These are phyloP conservation scores for Eruca vesicaria DNA, from an alignment of 441 rosid species.

Conservation along the genomic window DNA sequence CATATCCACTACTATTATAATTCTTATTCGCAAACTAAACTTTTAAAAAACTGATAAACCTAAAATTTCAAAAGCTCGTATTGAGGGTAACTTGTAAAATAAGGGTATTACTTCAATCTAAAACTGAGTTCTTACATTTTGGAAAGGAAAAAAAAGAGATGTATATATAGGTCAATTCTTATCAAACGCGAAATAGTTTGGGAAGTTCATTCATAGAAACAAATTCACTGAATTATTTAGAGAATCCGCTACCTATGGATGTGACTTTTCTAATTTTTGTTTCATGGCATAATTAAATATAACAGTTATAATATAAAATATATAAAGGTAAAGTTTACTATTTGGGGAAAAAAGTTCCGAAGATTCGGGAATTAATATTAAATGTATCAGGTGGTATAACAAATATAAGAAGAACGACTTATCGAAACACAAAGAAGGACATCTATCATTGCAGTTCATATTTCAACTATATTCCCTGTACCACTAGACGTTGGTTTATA, in stretches of 20 bases:
- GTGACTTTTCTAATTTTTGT: not conserved
- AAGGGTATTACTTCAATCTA: not conserved
- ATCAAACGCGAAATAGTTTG: not conserved
- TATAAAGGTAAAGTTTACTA: slow-evolving; percentile 9
- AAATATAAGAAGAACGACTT: slow-evolving; percentile 36
- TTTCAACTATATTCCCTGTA: slow-evolving; percentile 12
- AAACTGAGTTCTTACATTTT: slow-evolving; percentile 2
- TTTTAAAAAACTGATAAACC: not conserved
- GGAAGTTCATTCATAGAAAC: not conserved
- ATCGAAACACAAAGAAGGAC: slow-evolving; percentile 16
- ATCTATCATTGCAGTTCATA: slow-evolving; percentile 14
- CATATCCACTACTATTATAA: slow-evolving; percentile 13
- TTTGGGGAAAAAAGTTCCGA: slow-evolving; percentile 24
- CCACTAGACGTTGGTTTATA: slow-evolving; percentile 34
- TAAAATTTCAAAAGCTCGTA: not conserved
- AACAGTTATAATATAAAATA: no score
- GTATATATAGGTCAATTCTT: not conserved
- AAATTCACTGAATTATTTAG: not conserved
- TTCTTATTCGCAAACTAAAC: not conserved
- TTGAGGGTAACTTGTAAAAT: slow-evolving; percentile 1
- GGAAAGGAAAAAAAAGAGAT: not conserved
- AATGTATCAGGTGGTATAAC: slow-evolving; percentile 43
- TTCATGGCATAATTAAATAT: no score
- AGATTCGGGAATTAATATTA: slow-evolving; percentile 24
- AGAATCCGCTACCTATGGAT: not conserved